Evolutionary conservation across 2,329 filamentous ascomycete genomes (phyloP), one percentile per base, ranked within the genome.

Genomic region (Beauveria asiatica): DNA sequence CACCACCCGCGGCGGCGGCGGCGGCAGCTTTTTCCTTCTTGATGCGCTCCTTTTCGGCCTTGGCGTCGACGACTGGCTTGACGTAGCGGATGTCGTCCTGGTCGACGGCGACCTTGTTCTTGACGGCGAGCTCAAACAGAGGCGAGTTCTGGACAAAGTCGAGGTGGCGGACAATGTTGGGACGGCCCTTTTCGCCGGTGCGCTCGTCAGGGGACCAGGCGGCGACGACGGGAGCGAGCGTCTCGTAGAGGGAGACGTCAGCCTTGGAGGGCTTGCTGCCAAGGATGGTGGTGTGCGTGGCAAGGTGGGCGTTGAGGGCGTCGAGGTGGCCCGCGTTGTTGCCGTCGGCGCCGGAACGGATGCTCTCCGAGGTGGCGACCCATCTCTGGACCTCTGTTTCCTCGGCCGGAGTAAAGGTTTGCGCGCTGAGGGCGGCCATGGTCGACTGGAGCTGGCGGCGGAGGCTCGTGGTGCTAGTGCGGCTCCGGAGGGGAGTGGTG

Each of bases 141-240:
- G 86, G 79, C 51, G 89, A 88, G 78, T 96, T 96, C 80, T 97
- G 93, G 65, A 97, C 90, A 72, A 97, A 96, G 77, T 97, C 93
- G 70, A 97, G 76, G 73, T 90, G 89, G 66, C 93, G 90, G 61
- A 97, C 90, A 66, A 97, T 89, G 76, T 97, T 87, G 64, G 95
- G 92, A 74, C 88, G 88, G 63, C 93, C 93, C 64, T 91, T 82
- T 78, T 96, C 86, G 64, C 93, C 93, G 23, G 93, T 96, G 70
- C 90, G 85, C 81, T 96, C 85, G 77, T 97, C 92, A 51, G 88
- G 76, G 2, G 83, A 83, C 93, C 93, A 97, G 65, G 80, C 79
- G 70, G 87, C 83, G 62, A 96, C 90, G 44, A 88, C 71, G 13
- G 91, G 88, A 1, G 87, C 88, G 39, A 96, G 81, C 58, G 87